These are phyloP conservation scores for Calonectria ilicicola DNA, from an alignment of 2,329 filamentous ascomycete genomes.

Conservation along the genomic window DNA sequence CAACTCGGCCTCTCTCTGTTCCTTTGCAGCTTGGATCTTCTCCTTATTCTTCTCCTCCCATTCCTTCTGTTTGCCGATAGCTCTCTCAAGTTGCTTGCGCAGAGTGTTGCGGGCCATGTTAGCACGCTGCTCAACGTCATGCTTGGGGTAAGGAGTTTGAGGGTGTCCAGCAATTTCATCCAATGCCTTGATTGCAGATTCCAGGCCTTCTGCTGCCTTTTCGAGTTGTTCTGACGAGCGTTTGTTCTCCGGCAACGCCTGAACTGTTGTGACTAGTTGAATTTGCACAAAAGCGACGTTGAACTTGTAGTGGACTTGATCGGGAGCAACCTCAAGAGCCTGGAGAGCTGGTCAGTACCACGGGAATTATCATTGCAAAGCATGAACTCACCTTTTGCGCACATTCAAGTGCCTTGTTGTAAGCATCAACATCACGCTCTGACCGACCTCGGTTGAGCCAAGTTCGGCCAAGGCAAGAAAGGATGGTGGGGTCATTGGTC, in stretches of 20 bases:
- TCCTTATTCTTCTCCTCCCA: slow-evolving; percentile 95
- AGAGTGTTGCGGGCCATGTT: slow-evolving; percentile 98
- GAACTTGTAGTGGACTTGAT: slow-evolving; percentile 93
- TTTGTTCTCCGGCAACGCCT: slow-evolving; percentile 79
- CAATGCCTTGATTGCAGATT: slow-evolving; percentile 82
- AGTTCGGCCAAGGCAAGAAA: slow-evolving; percentile 88
- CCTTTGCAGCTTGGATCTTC: slow-evolving; percentile 84
- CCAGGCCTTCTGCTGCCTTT: slow-evolving; percentile 82
- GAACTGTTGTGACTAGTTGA: slow-evolving; percentile 86
- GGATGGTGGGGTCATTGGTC: slow-evolving; percentile 78
- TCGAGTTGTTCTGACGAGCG: slow-evolving; percentile 85
- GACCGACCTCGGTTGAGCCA: slow-evolving; percentile 84
- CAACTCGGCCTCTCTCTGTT: slow-evolving; percentile 84
- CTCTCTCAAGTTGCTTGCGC: slow-evolving; percentile 89
- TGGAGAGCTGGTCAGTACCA: slow-evolving; percentile 46
- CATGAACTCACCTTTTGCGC: slow-evolving; percentile 68
- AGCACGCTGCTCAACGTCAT: slow-evolving; percentile 92
- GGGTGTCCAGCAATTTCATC: slow-evolving; percentile 73
- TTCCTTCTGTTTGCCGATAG: slow-evolving; percentile 84
- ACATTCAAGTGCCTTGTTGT: slow-evolving; percentile 68
- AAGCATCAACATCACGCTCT: slow-evolving; percentile 69
- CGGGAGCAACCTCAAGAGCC: slow-evolving; percentile 82
- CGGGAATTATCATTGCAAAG: neutral
- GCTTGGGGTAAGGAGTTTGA: slow-evolving; percentile 86
- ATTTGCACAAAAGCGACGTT: slow-evolving; percentile 98